Evolutionary conservation across 2,329 filamentous ascomycete species (phyloP).

Genomic region (Aureobasidium sp.): DNA sequence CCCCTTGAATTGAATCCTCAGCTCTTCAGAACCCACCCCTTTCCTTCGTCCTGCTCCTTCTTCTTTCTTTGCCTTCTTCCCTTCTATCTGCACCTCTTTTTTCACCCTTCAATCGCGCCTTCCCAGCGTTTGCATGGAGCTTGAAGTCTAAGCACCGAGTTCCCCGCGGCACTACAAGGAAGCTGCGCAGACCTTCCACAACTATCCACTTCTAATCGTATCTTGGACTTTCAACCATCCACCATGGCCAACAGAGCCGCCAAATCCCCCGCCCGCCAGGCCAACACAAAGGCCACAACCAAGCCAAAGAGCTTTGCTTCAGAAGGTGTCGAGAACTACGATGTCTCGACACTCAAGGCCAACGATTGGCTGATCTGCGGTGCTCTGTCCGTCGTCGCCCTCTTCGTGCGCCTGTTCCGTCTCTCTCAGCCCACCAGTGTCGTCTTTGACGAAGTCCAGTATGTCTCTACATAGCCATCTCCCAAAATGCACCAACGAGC

Average conservation of each 20-base stretch:
- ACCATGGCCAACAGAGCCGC: slow-evolving; percentile 9
- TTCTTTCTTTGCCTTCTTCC: slow-evolving; percentile 1
- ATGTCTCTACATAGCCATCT: slow-evolving; percentile 37
- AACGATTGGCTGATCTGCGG: slow-evolving; percentile 75
- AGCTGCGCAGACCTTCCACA: slow-evolving; percentile 2
- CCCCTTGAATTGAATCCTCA: background rate
- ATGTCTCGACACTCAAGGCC: slow-evolving; percentile 77
- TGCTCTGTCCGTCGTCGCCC: slow-evolving; percentile 63
- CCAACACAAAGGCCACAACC: background rate
- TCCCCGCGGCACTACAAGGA: background rate
- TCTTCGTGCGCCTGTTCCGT: slow-evolving; percentile 78
- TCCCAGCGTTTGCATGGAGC: slow-evolving; percentile 6
- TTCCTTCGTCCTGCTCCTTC: background rate
- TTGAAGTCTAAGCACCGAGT: slow-evolving; percentile 3
- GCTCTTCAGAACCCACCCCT: background rate
- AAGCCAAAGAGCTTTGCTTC: slow-evolving; percentile 54
- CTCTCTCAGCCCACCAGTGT: slow-evolving; percentile 96
- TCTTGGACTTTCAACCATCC: background rate
- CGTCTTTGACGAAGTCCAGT: slow-evolving; percentile 99
- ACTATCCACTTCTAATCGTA: slow-evolving; percentile 5
- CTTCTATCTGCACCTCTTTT: background rate
- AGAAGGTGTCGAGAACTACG: slow-evolving; percentile 76
- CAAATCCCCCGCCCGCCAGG: slow-evolving; percentile 12
- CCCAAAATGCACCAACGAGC: slow-evolving; percentile 12
- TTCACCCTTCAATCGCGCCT: background rate